Conservation (phyloP, 495 filamentous ascomycete species). For the Aspergillus biplanus region DNA sequence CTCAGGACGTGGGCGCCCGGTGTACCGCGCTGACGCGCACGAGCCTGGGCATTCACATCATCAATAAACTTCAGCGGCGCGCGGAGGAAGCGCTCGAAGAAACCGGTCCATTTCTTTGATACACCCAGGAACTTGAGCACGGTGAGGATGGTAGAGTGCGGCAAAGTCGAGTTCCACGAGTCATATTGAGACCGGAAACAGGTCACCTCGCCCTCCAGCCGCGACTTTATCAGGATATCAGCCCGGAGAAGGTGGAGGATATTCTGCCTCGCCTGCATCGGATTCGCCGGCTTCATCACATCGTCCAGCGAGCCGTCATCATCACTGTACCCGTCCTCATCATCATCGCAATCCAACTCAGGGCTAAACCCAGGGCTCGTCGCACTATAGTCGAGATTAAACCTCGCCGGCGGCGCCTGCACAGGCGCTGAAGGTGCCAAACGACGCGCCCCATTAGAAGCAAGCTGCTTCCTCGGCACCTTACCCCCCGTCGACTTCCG, state of each 20-base stretch:
- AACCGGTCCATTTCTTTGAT: conserved; percentile 17
- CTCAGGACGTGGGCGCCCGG: conserved; percentile 20
- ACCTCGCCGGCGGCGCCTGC: too few relatives aligned
- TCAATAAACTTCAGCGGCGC: conserved; percentile 19
- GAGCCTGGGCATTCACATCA: conserved; percentile 13
- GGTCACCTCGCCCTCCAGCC: conserved; percentile 19
- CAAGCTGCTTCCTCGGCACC: not conserved
- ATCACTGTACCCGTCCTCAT: conserved; percentile 14
- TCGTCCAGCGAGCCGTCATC: conserved; percentile 1
- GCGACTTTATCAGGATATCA: conserved; percentile 19
- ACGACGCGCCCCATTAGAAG: not conserved
- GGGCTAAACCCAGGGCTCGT: too few relatives aligned
- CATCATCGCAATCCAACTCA: not conserved
- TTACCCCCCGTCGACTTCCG: not conserved
- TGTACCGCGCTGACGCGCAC: conserved; percentile 16
- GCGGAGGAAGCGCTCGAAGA: conserved; percentile 17
- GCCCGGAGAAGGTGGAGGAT: conserved; percentile 19
- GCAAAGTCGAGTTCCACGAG: conserved; percentile 16
- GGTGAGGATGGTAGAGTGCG: conserved; percentile 12
- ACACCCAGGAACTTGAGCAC: conserved; percentile 21
- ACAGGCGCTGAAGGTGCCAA: not conserved
- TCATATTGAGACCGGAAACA: conserved; percentile 21
- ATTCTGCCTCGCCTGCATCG: conserved; percentile 21
- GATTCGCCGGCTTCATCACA: conserved; percentile 8
- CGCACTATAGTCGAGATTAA: too few relatives aligned